phyloP scores from a whole-genome alignment of 2,329 filamentous ascomycete species.

The Pyrenophora seminiperda region DNA sequence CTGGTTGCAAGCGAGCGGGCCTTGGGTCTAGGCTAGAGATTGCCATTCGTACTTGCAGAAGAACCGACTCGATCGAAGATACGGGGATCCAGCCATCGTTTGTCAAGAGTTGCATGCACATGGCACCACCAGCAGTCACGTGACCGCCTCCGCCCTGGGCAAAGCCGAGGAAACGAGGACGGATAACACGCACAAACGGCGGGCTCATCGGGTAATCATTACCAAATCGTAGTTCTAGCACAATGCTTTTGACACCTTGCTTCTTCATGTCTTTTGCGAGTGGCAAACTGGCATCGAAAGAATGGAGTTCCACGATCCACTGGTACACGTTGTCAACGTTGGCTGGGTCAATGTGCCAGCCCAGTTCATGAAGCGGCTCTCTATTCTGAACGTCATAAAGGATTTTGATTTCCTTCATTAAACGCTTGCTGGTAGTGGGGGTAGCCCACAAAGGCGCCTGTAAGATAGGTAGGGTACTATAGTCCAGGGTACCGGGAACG shows the following conservation, averaged over 20 bases:
- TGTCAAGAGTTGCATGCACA: conserved; percentile 83
- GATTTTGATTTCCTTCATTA: conserved; percentile 68
- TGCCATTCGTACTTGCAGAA: conserved; percentile 80
- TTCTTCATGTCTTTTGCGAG: conserved; percentile 75
- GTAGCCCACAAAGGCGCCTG: conserved; percentile 69
- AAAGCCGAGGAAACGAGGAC: conserved; percentile 78
- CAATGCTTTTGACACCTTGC: conserved; percentile 66
- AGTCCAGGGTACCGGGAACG: conserved; percentile 68
- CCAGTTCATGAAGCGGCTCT: conserved; percentile 68
- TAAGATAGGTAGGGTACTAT: conserved; percentile 67
- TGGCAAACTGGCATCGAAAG: conserved; percentile 71
- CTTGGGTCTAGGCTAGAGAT: conserved; percentile 69
- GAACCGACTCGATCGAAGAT: conserved; percentile 74
- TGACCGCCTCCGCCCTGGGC: conserved; percentile 78
- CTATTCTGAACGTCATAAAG: conserved; percentile 69
- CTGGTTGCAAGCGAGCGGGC: conserved; percentile 69
- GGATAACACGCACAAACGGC: conserved; percentile 82
- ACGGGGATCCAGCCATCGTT: conserved; percentile 80
- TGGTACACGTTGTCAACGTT: conserved; percentile 79
- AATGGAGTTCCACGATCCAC: conserved; percentile 90
- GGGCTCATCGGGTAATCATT: conserved; percentile 76
- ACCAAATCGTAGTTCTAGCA: conserved; percentile 82
- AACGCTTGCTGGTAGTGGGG: conserved; percentile 61
- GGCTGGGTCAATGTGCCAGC: conserved; percentile 78
- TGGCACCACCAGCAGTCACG: conserved; percentile 80